Percentiles rank a stretch among this genome's conserved stretches.
Evolutionary conservation across 257 asterid genomes (phyloP).

Genomic region (Gardenia jasminoides): DNA sequence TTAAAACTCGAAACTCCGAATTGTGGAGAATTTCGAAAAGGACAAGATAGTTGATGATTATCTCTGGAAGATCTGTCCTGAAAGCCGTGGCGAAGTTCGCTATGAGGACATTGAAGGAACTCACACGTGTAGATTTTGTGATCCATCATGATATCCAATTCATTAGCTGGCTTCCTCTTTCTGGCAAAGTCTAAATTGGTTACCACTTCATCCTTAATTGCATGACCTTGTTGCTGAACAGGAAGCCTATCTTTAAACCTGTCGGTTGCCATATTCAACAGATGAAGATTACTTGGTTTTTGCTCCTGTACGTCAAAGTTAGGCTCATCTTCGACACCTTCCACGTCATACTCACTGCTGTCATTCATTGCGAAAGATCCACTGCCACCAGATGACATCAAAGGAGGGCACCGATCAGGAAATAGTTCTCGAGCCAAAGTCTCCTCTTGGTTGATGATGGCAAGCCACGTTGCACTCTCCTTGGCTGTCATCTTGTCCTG

Average conservation of each 20-base stretch:
- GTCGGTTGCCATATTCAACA: constrained; percentile 39
- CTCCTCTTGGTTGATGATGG: constrained; percentile 77
- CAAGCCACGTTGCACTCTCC: constrained; percentile 89
- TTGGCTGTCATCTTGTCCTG: constrained; percentile 94
- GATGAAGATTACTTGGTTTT: constrained; percentile 51
- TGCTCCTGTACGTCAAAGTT: constrained; percentile 61
- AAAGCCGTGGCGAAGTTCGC: constrained; percentile 57
- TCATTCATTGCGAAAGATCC: constrained; percentile 50
- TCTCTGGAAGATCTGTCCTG: constrained; percentile 57
- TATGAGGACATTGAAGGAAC: constrained; percentile 65
- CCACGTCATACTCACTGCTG: constrained; percentile 77
- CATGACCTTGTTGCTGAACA: constrained; percentile 34
- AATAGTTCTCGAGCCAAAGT: constrained; percentile 67
- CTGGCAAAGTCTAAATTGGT: constrained; percentile 53
- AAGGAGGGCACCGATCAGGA: constrained; percentile 61
- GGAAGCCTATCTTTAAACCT: constrained; percentile 39
- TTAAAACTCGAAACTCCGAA: constrained; percentile 44
- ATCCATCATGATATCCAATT: constrained; percentile 43
- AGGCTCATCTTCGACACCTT: constrained; percentile 47
- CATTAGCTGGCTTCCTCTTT: constrained; percentile 58
- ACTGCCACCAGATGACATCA: constrained; percentile 49
- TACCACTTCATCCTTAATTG: constrained; percentile 40
- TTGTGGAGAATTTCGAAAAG: constrained; percentile 33
- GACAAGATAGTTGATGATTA: constrained; percentile 71
- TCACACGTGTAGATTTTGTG: constrained; percentile 67